Conservation (phyloP, 106 monocot genomes). For the Agapanthus africanus region DNA sequence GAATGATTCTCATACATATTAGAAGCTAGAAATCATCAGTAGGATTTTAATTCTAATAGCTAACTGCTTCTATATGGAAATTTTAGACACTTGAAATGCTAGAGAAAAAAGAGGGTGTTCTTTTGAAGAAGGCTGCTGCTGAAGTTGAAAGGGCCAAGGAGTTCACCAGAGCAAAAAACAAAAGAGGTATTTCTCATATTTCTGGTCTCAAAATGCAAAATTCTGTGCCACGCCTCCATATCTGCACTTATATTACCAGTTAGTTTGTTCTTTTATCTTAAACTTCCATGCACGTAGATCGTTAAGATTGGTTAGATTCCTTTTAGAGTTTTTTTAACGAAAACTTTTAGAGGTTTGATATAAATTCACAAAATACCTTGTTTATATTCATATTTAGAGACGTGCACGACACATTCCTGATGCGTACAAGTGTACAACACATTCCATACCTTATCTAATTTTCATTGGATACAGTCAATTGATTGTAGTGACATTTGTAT, state of each 20-base stretch:
- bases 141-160: conserved; percentile 83
- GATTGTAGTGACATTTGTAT: no score
- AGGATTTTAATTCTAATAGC: not conserved
- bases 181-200: conserved; percentile 43
- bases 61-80: not conserved
- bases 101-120: conserved; percentile 79
- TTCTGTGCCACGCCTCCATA: not conserved
- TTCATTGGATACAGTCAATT: no score
- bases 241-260: not conserved
- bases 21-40: not conserved
- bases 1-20: not conserved
- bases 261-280: not conserved
- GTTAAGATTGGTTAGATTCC: no score
- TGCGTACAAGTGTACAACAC: no score
- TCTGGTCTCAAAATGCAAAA: not conserved
- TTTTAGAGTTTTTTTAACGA: no score
- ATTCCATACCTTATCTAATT: no score
- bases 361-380: no score
- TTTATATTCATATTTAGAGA: no score
- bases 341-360: no score
- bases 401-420: no score
- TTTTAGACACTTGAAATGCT: conserved; percentile 78
- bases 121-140: conserved; percentile 52
- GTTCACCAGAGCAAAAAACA: conserved; percentile 67
- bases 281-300: not conserved